A percentile compares a stretch with the other conserved stretches of the same genome.
Conservation (phyloP, 768 basidiomycete species). For the Naganishia randhawae region DNA sequence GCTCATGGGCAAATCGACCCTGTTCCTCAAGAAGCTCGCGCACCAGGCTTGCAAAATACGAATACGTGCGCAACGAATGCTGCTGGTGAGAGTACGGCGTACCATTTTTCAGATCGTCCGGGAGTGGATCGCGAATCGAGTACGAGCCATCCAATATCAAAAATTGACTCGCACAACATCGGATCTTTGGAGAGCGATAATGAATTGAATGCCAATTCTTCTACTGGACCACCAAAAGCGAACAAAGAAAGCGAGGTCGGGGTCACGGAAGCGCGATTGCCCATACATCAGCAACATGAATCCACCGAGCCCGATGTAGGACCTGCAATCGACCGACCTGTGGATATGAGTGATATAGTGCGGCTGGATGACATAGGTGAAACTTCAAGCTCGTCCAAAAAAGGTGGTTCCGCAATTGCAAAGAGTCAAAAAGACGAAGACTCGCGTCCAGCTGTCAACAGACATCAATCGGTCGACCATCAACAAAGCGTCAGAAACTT, state of each 20-base stretch:
- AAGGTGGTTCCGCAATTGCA: neutral
- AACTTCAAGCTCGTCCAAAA: neutral
- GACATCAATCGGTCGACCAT: conserved; percentile 22
- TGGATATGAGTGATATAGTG: conserved; percentile 23
- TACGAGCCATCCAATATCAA: neutral
- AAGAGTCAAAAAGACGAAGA: neutral
- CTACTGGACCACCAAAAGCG: neutral
- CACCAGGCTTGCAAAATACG: conserved; percentile 22
- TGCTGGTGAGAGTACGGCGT: neutral
- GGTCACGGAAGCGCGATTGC: neutral
- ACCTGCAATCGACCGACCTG: neutral
- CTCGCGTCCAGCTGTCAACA: neutral
- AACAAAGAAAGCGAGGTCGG: neutral
- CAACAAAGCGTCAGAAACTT: conserved; percentile 28
- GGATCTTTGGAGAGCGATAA: neutral
- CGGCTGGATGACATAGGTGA: conserved; percentile 5
- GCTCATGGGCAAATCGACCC: conserved; percentile 27
- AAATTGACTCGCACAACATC: neutral
- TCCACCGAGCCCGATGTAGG: conserved; percentile 20
- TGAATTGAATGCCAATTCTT: neutral
- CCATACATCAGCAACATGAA: conserved; percentile 9
- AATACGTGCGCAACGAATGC: neutral
- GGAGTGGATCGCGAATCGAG: conserved; percentile 8
- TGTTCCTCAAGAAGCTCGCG: conserved; percentile 15
- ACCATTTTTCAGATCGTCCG: conserved; percentile 23